phyloP scores from a whole-genome alignment of 2,329 filamentous ascomycete genomes.

The Neocatenulostroma microsporum region DNA sequence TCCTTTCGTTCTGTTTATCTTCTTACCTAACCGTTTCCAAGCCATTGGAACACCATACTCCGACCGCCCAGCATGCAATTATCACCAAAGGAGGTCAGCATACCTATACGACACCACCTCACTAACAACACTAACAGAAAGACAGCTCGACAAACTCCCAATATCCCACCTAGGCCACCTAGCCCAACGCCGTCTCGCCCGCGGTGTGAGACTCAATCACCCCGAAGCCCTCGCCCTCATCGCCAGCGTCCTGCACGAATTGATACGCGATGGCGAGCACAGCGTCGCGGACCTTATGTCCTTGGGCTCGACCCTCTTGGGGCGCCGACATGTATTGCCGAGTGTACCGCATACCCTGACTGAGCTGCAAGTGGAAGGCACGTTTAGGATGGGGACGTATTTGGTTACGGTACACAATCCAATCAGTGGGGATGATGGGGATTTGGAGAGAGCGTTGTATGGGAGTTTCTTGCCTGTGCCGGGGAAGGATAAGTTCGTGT shows the following conservation, averaged over 20 bases:
- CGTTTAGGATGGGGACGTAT: constrained; percentile 83
- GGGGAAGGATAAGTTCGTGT: constrained; percentile 48
- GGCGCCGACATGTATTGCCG: constrained; percentile 82
- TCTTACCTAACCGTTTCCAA: constrained; percentile 11
- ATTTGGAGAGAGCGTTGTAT: constrained; percentile 80
- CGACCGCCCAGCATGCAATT: constrained; percentile 27
- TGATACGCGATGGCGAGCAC: constrained; percentile 93
- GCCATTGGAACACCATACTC: neutral
- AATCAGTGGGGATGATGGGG: constrained; percentile 72
- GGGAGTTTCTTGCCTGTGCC: constrained; percentile 85
- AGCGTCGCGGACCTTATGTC: constrained; percentile 89
- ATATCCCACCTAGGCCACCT: constrained; percentile 83
- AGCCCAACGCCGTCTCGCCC: constrained; percentile 77
- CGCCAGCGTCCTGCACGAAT: constrained; percentile 83
- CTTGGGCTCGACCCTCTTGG: constrained; percentile 84
- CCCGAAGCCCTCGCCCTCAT: constrained; percentile 79
- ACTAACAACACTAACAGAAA: constrained; percentile 3
- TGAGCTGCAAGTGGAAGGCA: constrained; percentile 90
- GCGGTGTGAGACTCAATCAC: constrained; percentile 84
- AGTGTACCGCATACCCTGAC: constrained; percentile 69
- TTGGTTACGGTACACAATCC: constrained; percentile 91
- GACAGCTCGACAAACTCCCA: constrained; percentile 87
- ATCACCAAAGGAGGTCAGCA: constrained; percentile 28
- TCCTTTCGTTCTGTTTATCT: constrained; percentile 6
- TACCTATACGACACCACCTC: too few relatives aligned